Evolutionary conservation across 225 moss, liverwort and hornwort species (phyloP), one percentile per base, ranked within the genome.

Genomic region (Asterella californica): DNA sequence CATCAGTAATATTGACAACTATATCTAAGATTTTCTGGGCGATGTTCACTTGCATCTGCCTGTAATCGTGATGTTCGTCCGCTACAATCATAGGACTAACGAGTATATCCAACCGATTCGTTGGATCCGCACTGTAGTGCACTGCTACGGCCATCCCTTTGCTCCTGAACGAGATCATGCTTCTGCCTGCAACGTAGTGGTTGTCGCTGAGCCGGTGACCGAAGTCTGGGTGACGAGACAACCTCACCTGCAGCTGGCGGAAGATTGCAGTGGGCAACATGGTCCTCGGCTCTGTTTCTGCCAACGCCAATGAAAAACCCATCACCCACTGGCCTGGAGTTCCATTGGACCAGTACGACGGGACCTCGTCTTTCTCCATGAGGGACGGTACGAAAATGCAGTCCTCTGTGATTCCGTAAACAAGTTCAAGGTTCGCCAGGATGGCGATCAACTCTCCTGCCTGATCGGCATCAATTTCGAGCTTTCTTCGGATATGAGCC

Each of bases 141-240:
- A 83, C 77, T 34, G 50, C 21, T 1, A 83, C 54, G 18, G 49
- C 79, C 83, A 83, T 83, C 30, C 83, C 83, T 33, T 63, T 29
- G 69, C 61, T 79, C 32, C 22, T 79, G 75, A 79, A 83, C 14
- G 77, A 46, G 74, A 79, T 67, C 2, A 66, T 25, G 27, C 34
- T 66, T 30, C 67, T 75, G 9, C 79, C 79, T 65, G 83, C 46
- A 6, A 62, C 29, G 38, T 65, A 79, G 18, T 79, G 73, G 22
- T 30, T 54, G 33, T 79, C 79, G 38, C 1, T 46, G 12, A 48
- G 68, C 33, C 65, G n/a, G 66, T 60, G 63, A 47, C 83, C 79
- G 21, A 83, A 55, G 4, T 34, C 61, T 45, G 78, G 70, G 50
- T 84, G 70, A 47, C 76, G 76, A 34, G 80, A 76, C 25, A 84